Base-by-base conservation (phyloP, 2,329 filamentous ascomycete species). In the Plenodomus lindquistii region DNA sequence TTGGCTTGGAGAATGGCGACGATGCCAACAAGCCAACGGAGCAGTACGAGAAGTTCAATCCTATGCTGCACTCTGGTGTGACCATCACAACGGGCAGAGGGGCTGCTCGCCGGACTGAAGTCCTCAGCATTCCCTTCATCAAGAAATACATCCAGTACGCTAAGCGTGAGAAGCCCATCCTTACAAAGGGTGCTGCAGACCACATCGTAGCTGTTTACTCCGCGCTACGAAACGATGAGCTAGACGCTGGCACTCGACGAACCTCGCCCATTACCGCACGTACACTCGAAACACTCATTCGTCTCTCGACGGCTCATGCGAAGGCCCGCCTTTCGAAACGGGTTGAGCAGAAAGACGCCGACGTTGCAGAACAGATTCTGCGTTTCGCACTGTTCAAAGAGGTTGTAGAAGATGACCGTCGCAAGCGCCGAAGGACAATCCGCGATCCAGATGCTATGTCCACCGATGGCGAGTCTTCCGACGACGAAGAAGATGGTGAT, bases 101-200 rank as follows among this genome's bases (percentile, higher is more conserved):
- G 10, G 77, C 86, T 20, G 85, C 84, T 60, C 88, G 89, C 72
- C 87, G 88, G 57, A 84, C 89, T 4, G 91, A 97, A 71, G 89
- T 99, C 13, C 79, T 99, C 44, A 96, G 89, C 75, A 97, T 99
- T 52, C 89, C 92, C 0, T 99, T 99, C 75, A 91, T 99, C 79
- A 99, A 99, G 78, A 99, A 99, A 76, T 99, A 97, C 73, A 95
- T 99, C 38, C 94, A 99, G 70, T 99, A 99, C 72, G 91, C 94
- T 57, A 99, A 99, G 78, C 88, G 84, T 29, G 81, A 94, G 67
- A 95, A 91, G 81, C 94, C 94, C 0, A 79, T 96, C 35, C 78
- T 99, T 53, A 96, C 92, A 0, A 91, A 94, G 67, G 91, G 91
- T 37, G 93, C 94, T 5, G 90, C 91, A 10, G 91, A 97, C 61